These are phyloP conservation scores for Cercophora scortea DNA, from an alignment of 495 filamentous ascomycete species.

Conservation along the genomic window DNA sequence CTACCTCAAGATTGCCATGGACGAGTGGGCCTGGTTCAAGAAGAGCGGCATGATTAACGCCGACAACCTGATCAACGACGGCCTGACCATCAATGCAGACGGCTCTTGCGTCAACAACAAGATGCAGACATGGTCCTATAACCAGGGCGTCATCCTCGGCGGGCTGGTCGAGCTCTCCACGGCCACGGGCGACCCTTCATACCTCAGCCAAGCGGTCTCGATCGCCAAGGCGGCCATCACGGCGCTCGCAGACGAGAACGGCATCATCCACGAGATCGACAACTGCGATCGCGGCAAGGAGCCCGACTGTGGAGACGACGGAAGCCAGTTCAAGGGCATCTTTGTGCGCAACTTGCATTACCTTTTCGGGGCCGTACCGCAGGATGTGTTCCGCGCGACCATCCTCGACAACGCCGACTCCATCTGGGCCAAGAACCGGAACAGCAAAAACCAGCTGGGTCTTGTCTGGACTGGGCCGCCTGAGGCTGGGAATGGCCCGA, in stretches of 20 bases:
- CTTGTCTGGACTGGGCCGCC: constrained; percentile 54
- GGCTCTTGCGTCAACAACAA: constrained; percentile 58
- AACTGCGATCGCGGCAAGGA: constrained; percentile 36
- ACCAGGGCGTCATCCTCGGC: constrained; percentile 72
- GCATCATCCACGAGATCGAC: constrained; percentile 54
- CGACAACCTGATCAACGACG: constrained; percentile 64
- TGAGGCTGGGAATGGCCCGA: constrained; percentile 35
- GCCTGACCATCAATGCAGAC: constrained; percentile 37
- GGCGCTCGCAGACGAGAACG: constrained; percentile 44
- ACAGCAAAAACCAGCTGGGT: constrained; percentile 43
- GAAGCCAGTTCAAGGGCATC: constrained; percentile 70
- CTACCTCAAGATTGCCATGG: constrained; percentile 49
- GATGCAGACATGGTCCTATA: constrained; percentile 62
- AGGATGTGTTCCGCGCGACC: constrained; percentile 43
- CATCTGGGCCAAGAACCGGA: constrained; percentile 58
- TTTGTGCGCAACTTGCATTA: constrained; percentile 64
- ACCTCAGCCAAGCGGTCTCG: constrained; percentile 45
- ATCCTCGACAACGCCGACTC: constrained; percentile 56
- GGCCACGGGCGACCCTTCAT: constrained; percentile 44
- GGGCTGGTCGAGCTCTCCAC: constrained; percentile 59
- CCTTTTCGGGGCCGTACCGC: constrained; percentile 45
- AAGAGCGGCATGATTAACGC: constrained; percentile 56
- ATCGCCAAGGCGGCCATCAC: constrained; percentile 61
- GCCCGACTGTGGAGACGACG: constrained; percentile 53
- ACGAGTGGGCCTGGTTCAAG: constrained; percentile 64